Evolutionary conservation across 805 yeast species (phyloP).

Genomic region (Kodamaea kaohsiungensis): DNA sequence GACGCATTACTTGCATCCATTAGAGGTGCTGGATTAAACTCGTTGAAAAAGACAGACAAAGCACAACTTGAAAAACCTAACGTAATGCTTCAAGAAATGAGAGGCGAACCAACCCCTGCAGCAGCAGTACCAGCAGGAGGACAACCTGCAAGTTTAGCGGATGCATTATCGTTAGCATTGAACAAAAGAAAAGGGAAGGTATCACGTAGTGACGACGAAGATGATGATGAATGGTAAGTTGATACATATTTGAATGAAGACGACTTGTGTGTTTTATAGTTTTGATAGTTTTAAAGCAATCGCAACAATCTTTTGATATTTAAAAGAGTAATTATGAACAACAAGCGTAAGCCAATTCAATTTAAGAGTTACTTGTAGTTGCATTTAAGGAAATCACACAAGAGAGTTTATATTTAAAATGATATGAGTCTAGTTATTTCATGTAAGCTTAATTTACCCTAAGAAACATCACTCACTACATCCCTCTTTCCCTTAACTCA

Average conservation of each 20-base stretch:
- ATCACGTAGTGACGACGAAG: constrained; percentile 78
- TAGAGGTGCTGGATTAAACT: constrained; percentile 68
- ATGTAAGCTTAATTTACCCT: too few relatives aligned
- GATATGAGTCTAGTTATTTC: too few relatives aligned
- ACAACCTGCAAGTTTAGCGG: constrained; percentile 71
- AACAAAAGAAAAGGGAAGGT: constrained; percentile 82
- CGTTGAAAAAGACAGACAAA: constrained; percentile 78
- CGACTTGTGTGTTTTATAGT: too few relatives aligned
- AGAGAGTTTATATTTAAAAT: too few relatives aligned
- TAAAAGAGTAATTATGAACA: too few relatives aligned
- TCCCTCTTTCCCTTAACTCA: not conserved
- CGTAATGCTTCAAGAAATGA: constrained; percentile 67
- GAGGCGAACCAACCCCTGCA: constrained; percentile 52
- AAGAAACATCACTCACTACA: too few relatives aligned
- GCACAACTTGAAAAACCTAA: constrained; percentile 79
- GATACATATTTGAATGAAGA: not conserved
- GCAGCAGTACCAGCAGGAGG: constrained; percentile 49
- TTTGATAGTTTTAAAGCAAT: too few relatives aligned
- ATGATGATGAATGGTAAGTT: constrained; percentile 58
- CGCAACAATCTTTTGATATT: too few relatives aligned
- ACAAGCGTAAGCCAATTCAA: too few relatives aligned
- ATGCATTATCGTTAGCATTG: constrained; percentile 85
- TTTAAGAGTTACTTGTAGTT: too few relatives aligned
- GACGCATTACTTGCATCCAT: constrained; percentile 88
- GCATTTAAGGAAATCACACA: too few relatives aligned